Conservation (phyloP, 164 flowering plant genomes). For the Vitis cinerea region DNA sequence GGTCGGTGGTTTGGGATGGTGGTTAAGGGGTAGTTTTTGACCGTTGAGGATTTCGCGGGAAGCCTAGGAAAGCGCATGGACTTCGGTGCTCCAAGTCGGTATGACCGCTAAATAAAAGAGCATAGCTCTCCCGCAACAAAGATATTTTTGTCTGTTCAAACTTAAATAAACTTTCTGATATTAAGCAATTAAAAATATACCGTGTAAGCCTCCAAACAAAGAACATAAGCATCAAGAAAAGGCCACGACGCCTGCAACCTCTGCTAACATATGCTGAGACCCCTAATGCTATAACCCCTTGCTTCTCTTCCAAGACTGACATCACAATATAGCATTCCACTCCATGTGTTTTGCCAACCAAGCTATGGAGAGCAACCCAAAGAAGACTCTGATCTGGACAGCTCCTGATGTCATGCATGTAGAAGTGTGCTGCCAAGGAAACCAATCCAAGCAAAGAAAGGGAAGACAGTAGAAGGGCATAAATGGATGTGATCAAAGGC, state of each 20-base stretch:
- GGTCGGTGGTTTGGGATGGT: neutral
- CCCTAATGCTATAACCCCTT: constrained; percentile 8
- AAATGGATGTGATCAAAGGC: neutral
- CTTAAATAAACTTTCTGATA: too few species aligned
- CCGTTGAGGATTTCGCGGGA: constrained; percentile 33
- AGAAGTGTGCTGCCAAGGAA: neutral
- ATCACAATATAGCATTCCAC: constrained; percentile 16
- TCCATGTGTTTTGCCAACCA: neutral
- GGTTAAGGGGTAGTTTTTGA: neutral
- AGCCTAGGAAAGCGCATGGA: constrained; percentile 10
- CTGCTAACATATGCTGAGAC: constrained; percentile 5
- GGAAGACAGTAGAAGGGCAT: neutral
- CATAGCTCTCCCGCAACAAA: too few species aligned
- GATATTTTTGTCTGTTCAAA: too few species aligned
- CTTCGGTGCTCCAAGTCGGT: neutral
- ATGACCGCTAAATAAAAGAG: too few species aligned
- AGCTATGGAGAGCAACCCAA: neutral
- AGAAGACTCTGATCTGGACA: neutral
- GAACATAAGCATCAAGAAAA: constrained; percentile 1
- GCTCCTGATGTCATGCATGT: neutral
- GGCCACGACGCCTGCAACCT: constrained; percentile 8
- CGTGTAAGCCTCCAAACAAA: neutral
- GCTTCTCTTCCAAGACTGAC: constrained; percentile 12
- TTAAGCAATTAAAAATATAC: too few species aligned
- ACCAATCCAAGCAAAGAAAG: neutral